These are phyloP conservation scores for Babesia ovata DNA, from an alignment of 169 alveolate genomes.

Conservation along the genomic window DNA sequence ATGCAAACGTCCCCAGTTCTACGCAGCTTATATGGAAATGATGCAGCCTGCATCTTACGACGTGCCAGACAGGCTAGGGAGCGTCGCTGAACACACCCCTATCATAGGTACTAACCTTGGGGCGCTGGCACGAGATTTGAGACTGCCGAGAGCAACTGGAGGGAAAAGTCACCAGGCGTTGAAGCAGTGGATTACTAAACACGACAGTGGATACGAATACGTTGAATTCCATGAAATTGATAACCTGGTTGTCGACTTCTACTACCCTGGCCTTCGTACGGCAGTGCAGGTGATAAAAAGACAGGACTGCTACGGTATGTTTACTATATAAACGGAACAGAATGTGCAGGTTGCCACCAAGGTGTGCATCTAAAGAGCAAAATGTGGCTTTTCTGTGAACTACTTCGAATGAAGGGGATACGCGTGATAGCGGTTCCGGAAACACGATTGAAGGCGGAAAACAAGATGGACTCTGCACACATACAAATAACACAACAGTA, in stretches of 20 bases:
- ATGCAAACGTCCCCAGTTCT: conserved; percentile 30
- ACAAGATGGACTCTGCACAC: too few relatives aligned
- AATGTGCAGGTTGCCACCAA: conserved; percentile 4
- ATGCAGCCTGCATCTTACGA: conserved; percentile 17
- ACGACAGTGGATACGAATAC: conserved; percentile 4
- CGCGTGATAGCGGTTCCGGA: conserved; percentile 51
- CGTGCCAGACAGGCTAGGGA: conserved; percentile 23
- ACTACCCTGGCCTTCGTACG: conserved; percentile 15
- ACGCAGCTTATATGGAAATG: conserved; percentile 18
- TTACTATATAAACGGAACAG: not conserved
- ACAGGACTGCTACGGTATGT: conserved; percentile 52
- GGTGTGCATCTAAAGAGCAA: conserved; percentile 41
- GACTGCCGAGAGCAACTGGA: not conserved
- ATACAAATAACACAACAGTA: too few relatives aligned
- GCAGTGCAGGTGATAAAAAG: conserved; percentile 41
- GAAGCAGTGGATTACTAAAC: conserved; percentile 11
- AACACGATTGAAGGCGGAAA: not conserved
- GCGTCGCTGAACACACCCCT: conserved; percentile 13
- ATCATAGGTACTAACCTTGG: not conserved
- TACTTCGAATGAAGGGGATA: conserved; percentile 21
- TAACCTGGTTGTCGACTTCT: conserved; percentile 55
- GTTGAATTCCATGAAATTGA: conserved; percentile 27
- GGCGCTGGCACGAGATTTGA: not conserved
- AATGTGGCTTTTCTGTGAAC: conserved; percentile 25
- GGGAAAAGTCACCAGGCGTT: conserved; percentile 32